Evolutionary conservation across 805 yeast genomes (phyloP).

Genomic region (Spathaspora passalidarum): DNA sequence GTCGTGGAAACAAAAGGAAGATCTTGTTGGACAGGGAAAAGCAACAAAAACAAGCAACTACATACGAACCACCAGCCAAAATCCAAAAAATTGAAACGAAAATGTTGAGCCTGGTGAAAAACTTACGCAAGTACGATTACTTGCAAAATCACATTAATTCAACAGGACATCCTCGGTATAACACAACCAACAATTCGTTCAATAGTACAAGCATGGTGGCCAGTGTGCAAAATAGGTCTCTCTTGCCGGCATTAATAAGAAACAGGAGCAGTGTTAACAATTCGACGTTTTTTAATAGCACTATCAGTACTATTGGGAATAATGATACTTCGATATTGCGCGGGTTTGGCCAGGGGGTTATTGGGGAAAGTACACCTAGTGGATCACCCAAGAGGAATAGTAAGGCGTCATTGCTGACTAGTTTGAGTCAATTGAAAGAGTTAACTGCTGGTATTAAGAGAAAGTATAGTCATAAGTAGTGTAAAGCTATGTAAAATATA

Average conservation of each 20-base stretch:
- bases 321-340: slow-evolving; percentile 27
- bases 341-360: slow-evolving; percentile 34
- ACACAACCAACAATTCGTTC: background rate
- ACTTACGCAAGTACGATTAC: slow-evolving; percentile 28
- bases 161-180: slow-evolving; percentile 1
- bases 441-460: slow-evolving; percentile 25
- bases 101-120: slow-evolving; percentile 25
- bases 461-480: slow-evolving; percentile 16
- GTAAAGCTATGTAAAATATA: no score
- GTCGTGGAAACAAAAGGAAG: slow-evolving; percentile 24
- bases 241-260: slow-evolving; percentile 4
- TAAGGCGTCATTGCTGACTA: slow-evolving; percentile 12
- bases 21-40: slow-evolving; percentile 5
- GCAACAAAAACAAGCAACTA: slow-evolving; percentile 3
- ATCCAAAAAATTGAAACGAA: slow-evolving; percentile 20
- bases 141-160: slow-evolving; percentile 26
- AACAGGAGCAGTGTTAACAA: slow-evolving; percentile 9
- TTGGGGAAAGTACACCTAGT: slow-evolving; percentile 37
- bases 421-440: slow-evolving; percentile 21
- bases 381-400: slow-evolving; percentile 22
- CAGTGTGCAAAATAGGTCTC: slow-evolving; percentile 6
- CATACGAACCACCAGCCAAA: background rate
- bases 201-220: slow-evolving; percentile 1
- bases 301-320: background rate
- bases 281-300: slow-evolving; percentile 15